Conservation (phyloP, 2,329 filamentous ascomycete genomes). For the Dothiorella sarmentorum region DNA sequence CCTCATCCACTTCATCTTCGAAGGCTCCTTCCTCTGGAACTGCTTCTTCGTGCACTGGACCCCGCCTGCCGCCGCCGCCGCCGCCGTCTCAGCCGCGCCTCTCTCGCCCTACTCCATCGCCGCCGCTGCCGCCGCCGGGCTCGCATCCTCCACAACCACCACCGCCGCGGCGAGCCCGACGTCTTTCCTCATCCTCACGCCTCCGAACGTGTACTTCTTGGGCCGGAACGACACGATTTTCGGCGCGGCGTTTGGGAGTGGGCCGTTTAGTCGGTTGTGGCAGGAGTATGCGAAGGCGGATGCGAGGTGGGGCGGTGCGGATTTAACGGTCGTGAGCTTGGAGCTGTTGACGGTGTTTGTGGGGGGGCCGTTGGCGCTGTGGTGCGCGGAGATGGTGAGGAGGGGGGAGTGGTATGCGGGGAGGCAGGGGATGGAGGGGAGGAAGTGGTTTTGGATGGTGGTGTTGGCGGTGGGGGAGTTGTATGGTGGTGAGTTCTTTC, state of each 20-base stretch:
- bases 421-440: conserved; percentile 32
- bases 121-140: conserved; percentile 27
- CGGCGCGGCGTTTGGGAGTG: conserved; percentile 55
- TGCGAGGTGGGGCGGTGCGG: conserved; percentile 56
- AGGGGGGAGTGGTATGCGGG: conserved; percentile 29
- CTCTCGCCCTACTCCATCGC: conserved; percentile 3
- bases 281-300: conserved; percentile 66
- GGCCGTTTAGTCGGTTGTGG: conserved; percentile 56
- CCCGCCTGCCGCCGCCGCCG: conserved; percentile 37
- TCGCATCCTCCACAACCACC: not conserved
- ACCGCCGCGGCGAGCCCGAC: conserved; percentile 22
- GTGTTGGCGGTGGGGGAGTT: conserved; percentile 61
- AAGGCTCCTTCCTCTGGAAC: conserved; percentile 88
- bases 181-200: conserved; percentile 37
- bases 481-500: conserved; percentile 50
- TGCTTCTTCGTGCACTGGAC: conserved; percentile 72
- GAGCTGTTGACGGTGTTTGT: conserved; percentile 61
- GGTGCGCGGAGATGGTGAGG: conserved; percentile 53
- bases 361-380: conserved; percentile 56
- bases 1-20: conserved; percentile 85
- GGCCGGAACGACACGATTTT: conserved; percentile 54
- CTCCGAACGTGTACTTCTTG: conserved; percentile 52
- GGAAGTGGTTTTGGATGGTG: conserved; percentile 52
- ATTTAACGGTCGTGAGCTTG: conserved; percentile 57
- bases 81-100: not conserved